phyloP scores from a whole-genome alignment of 352 stramenopile genomes.

The Globisporangium solare region DNA sequence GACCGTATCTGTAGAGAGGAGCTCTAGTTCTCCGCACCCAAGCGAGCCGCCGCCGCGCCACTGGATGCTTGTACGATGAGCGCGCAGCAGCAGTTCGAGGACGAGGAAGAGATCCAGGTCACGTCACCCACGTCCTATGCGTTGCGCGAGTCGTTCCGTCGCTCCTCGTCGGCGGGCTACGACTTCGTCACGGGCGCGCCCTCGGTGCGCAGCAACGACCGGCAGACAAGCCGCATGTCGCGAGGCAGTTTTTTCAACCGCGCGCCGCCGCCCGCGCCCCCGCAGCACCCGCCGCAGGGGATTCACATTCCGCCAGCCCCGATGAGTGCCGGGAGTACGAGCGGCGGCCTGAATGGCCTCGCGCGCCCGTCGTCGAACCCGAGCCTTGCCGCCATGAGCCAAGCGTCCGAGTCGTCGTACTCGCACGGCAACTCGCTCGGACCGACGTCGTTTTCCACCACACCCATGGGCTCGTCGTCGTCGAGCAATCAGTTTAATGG shows the following conservation, averaged over 20 bases:
- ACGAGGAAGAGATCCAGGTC: constrained; percentile 69
- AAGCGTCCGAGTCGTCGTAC: constrained; percentile 24
- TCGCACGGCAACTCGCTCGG: constrained; percentile 63
- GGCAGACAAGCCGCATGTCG: constrained; percentile 28
- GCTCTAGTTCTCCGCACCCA: not conserved
- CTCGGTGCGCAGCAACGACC: constrained; percentile 13
- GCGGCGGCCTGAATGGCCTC: constrained; percentile 22
- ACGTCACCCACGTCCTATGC: constrained; percentile 79
- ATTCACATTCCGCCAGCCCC: constrained; percentile 10
- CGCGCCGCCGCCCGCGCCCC: constrained; percentile 55
- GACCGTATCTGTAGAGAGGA: not conserved
- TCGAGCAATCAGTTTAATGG: constrained; percentile 25
- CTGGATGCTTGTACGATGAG: constrained; percentile 10
- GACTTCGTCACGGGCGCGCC: constrained; percentile 28
- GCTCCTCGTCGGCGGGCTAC: constrained; percentile 59
- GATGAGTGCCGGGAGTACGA: not conserved
- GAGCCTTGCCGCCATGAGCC: constrained; percentile 44
- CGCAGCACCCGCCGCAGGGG: constrained; percentile 40
- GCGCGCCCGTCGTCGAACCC: constrained; percentile 64
- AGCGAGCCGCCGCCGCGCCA: too few relatives aligned
- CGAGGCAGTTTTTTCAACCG: constrained; percentile 56
- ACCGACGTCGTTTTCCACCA: constrained; percentile 30
- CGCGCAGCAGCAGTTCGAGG: constrained; percentile 24
- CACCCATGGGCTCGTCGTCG: constrained; percentile 13
- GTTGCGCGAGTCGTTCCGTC: constrained; percentile 72